Conservation (phyloP, 164 flowering plant genomes). For the Chimonanthus praecox region DNA sequence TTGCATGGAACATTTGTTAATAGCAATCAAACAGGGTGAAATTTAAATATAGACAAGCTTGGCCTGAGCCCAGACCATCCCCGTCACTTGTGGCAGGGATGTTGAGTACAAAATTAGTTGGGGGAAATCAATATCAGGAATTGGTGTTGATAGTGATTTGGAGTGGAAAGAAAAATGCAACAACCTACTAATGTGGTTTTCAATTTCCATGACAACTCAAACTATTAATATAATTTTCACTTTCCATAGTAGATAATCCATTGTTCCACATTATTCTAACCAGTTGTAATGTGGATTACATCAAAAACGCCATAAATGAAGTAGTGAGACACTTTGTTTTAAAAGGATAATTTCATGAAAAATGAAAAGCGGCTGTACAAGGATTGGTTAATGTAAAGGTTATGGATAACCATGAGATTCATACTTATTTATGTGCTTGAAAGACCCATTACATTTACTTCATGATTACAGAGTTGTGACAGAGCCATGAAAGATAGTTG, state of each 20-base stretch:
- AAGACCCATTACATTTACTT: neutral
- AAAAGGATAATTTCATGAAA: no score
- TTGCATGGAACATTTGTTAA: neutral
- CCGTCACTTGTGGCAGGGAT: no score
- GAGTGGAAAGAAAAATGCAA: no score
- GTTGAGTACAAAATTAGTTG: no score
- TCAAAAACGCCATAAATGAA: no score
- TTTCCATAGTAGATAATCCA: neutral
- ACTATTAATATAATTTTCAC: no score
- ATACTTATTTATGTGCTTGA: no score
- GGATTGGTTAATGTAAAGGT: no score
- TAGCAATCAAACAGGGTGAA: neutral
- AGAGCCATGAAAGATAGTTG: neutral
- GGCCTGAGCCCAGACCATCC: no score
- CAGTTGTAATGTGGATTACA: neutral
- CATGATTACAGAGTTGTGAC: neutral
- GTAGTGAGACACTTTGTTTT: neutral
- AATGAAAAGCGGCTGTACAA: no score
- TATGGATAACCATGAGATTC: neutral
- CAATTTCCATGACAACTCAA: neutral
- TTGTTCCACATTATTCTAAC: neutral
- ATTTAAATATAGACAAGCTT: neutral
- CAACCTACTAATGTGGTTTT: neutral
- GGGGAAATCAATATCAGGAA: neutral
- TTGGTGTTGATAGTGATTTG: neutral